Conservation (phyloP, 345 rosid genomes). For the Eutrema heterophyllum region DNA sequence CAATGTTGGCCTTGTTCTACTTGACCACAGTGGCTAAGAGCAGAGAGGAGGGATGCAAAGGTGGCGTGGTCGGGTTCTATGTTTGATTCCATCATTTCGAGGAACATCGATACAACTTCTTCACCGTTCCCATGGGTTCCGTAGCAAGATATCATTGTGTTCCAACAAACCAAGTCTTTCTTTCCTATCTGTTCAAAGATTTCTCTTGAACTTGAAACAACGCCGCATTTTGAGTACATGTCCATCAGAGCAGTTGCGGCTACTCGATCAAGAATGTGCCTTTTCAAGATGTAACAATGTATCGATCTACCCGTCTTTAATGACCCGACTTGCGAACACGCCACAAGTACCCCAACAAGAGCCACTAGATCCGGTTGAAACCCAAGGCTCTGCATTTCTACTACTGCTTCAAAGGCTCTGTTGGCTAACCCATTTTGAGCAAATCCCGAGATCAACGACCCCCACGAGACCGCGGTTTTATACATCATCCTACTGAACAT, state of each 20-base stretch:
- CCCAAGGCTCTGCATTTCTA: conserved; percentile 52
- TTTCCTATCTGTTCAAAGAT: conserved; percentile 43
- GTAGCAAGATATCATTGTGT: conserved; percentile 58
- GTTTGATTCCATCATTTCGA: conserved; percentile 41
- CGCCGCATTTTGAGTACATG: conserved; percentile 72
- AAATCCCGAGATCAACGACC: conserved; percentile 56
- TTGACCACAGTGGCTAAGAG: conserved; percentile 64
- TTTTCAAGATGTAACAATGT: conserved; percentile 52
- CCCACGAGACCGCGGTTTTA: conserved; percentile 55
- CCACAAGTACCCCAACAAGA: conserved; percentile 49
- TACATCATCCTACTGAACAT: conserved; percentile 41
- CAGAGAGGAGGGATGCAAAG: conserved; percentile 66
- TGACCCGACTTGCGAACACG: conserved; percentile 57
- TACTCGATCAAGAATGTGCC: conserved; percentile 39
- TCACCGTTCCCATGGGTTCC: conserved; percentile 65
- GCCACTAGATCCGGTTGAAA: conserved; percentile 49
- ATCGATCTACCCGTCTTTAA: conserved; percentile 51
- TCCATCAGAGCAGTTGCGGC: conserved; percentile 55
- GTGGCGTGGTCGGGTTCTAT: conserved; percentile 61
- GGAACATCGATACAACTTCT: conserved; percentile 56
- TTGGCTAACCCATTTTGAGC: conserved; percentile 57
- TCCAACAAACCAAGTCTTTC: conserved; percentile 65
- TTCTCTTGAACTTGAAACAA: conserved; percentile 37
- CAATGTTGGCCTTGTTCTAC: conserved; percentile 59
- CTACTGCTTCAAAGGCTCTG: conserved; percentile 41